Conservation (phyloP, 169 alveolate species). For the Amoebophrya sp. region DNA sequence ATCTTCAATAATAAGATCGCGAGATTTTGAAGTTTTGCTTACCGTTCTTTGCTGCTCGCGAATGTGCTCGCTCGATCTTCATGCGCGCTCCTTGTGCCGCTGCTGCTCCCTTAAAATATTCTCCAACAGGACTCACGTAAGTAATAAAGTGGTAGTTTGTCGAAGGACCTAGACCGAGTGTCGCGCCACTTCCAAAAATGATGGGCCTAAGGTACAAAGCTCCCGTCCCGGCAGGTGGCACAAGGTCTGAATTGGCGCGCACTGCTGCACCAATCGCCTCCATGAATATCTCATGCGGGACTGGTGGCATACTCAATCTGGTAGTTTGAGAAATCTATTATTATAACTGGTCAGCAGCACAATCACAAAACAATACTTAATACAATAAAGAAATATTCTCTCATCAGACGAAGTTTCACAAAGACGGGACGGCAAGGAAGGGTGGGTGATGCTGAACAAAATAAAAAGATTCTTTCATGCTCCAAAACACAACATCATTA, state of each 20-base stretch:
- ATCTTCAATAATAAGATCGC: too few relatives aligned
- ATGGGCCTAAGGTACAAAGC: background rate
- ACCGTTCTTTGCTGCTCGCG: background rate
- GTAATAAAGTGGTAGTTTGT: background rate
- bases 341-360: too few relatives aligned
- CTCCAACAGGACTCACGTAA: background rate
- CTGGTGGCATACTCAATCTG: background rate
- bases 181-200: background rate
- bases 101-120: background rate
- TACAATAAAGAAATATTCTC: background rate
- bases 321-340: background rate
- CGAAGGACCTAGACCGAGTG: background rate
- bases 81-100: background rate
- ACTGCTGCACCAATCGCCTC: background rate
- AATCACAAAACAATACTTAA: background rate
- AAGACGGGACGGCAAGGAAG: background rate
- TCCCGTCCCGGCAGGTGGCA: background rate
- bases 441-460: too few relatives aligned
- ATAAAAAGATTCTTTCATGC: too few relatives aligned
- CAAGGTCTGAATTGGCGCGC: background rate
- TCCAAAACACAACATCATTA: too few relatives aligned
- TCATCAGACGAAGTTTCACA: background rate
- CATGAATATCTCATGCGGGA: background rate
- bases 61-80: slow-evolving; percentile 7
- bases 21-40: too few relatives aligned